Percentiles rank a stretch among this genome's conserved stretches.
Evolutionary conservation across 2,329 filamentous ascomycete species (phyloP).

Genomic region (Paecilomyces formosus): DNA sequence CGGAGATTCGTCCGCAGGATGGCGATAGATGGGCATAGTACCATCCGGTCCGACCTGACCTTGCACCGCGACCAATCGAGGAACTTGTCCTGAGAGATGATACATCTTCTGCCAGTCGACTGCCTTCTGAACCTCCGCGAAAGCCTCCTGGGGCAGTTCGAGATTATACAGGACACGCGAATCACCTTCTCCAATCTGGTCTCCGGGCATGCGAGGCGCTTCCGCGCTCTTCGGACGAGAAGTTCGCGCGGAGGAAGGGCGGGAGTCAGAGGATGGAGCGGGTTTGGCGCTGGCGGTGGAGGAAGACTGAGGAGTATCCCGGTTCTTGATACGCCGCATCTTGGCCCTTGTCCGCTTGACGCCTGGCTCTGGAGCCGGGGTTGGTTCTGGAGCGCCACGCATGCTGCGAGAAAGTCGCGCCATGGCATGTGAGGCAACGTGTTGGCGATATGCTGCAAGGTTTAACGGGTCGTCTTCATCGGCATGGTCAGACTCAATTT

Average conservation of each 20-base stretch:
- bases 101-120: conserved; percentile 87
- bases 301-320: not conserved
- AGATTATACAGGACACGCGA: conserved; percentile 66
- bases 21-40: conserved; percentile 78
- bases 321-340: not conserved
- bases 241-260: not conserved
- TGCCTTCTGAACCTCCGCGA: conserved; percentile 64
- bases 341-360: not conserved
- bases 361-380: conserved; percentile 1
- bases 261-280: not conserved
- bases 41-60: conserved; percentile 63
- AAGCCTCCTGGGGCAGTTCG: conserved; percentile 54
- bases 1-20: conserved; percentile 83
- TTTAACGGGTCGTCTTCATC: not conserved
- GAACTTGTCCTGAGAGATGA: conserved; percentile 85
- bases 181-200: conserved; percentile 69
- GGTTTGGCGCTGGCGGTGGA: not conserved
- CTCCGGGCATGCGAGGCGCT: conserved; percentile 38
- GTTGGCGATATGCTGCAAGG: not conserved
- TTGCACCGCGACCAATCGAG: conserved; percentile 83
- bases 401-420: not conserved
- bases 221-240: conserved; percentile 5
- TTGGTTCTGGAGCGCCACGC: not conserved
- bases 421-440: not conserved
- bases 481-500: not conserved